Evolutionary conservation across 805 yeast genomes (phyloP).

Genomic region (Metschnikowia amazonensis): DNA sequence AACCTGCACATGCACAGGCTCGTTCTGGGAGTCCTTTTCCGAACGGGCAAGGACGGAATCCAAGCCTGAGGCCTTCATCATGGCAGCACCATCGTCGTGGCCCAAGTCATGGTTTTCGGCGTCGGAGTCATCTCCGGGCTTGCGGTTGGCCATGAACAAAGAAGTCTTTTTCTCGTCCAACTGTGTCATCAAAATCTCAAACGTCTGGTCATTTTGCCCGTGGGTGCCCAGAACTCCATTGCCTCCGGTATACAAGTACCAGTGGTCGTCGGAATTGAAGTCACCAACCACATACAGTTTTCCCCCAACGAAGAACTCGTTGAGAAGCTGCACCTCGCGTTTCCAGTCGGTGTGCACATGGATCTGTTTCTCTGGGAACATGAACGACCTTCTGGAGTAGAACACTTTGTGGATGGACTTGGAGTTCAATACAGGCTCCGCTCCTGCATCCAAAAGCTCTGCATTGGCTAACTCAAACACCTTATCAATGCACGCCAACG

Average conservation of each 20-base stretch:
- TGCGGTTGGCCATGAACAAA: conserved; percentile 55
- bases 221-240: conserved; percentile 10
- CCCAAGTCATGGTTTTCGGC: conserved; percentile 60
- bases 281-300: conserved; percentile 71
- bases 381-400: conserved; percentile 86
- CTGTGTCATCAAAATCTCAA: conserved; percentile 90
- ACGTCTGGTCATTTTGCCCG: conserved; percentile 56
- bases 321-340: conserved; percentile 68
- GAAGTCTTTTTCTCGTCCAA: conserved; percentile 54
- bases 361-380: conserved; percentile 85
- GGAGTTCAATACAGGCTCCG: conserved; percentile 20
- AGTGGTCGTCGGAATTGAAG: conserved; percentile 73
- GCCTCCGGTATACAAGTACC: conserved; percentile 82
- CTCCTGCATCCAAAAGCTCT: conserved; percentile 7
- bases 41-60: conserved; percentile 47
- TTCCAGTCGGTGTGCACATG: conserved; percentile 83
- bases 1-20: conserved; percentile 17
- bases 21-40: neutral
- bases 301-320: conserved; percentile 59
- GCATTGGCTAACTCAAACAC: conserved; percentile 45
- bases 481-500: conserved; percentile 68
- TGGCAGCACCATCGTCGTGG: conserved; percentile 70
- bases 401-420: conserved; percentile 61
- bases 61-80: conserved; percentile 60
- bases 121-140: conserved; percentile 38